Percentiles rank a stretch among this genome's conserved stretches.
Evolutionary conservation across 2,329 filamentous ascomycete genomes (phyloP).

Genomic region (Diaporthe sp.): DNA sequence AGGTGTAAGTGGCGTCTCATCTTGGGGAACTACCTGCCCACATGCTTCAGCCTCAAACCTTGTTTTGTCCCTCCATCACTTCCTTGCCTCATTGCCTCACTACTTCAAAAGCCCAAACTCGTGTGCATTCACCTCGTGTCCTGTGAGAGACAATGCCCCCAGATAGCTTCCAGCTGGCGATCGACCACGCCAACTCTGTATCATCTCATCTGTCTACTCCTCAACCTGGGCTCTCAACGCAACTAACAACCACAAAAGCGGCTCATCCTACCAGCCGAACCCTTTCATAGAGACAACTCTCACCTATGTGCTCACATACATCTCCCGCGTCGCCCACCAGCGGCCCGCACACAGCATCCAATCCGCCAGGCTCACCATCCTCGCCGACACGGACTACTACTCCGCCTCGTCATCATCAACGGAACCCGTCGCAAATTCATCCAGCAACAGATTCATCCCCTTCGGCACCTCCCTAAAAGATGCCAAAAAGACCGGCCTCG

Average conservation of each 20-base stretch:
- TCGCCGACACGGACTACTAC: slow-evolving; percentile 98
- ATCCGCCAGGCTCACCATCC: slow-evolving; percentile 82
- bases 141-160: slow-evolving; percentile 2
- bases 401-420: slow-evolving; percentile 68
- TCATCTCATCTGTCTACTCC: not conserved
- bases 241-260: slow-evolving; percentile 50
- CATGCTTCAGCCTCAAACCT: slow-evolving; percentile 9
- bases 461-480: slow-evolving; percentile 81
- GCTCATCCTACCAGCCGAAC: slow-evolving; percentile 68
- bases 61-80: not conserved
- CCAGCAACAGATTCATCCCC: slow-evolving; percentile 73
- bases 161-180: not conserved
- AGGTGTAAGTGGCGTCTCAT: slow-evolving; percentile 70
- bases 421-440: slow-evolving; percentile 43
- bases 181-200: not conserved
- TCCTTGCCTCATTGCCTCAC: not conserved
- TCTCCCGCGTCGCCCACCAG: slow-evolving; percentile 60
- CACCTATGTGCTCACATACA: slow-evolving; percentile 88
- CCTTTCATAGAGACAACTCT: slow-evolving; percentile 94
- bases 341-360: slow-evolving; percentile 65
- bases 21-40: not conserved
- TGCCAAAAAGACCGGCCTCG: slow-evolving; percentile 95
- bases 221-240: not conserved
- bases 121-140: not conserved
- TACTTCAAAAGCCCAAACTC: not conserved